Evolutionary conservation across 257 asterid genomes (phyloP), one percentile per base, ranked within the genome.

Genomic region (Solanum habrochaites): DNA sequence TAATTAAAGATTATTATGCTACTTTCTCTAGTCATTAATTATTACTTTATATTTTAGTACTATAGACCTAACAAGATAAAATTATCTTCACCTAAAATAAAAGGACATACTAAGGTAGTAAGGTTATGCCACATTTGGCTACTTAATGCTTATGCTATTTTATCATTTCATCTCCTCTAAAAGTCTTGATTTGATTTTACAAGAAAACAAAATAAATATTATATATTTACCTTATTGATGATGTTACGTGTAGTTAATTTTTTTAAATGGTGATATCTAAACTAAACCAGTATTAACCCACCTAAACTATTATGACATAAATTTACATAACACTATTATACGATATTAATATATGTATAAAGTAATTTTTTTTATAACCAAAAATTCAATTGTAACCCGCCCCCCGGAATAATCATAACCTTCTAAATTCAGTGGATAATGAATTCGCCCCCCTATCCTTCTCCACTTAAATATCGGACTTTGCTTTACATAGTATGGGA

Each of bases 301-400:
- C 39, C 23, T 29, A 7, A 69, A 29, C 11, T 69, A 69, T 29
- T 69, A 7, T 12, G 1, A 14, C 1, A 11, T 21, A 60, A 9
- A 23, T 14, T 60, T 60, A 60, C 29, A 9, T 23, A 2, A 60
- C 25, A 56, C 20, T 9, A 6, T 37, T 37, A 37, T 6, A 37
- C 7, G 39, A 37, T 6, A 37, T 6, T 37, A 37, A 37, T 37
- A 18, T 20, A 6, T 0, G 11, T 16, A 47, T 42, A 47, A 47
- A 40, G 43, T 39, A 39, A 39, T 39, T 39, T 39, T 37, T 39
- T 39, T 39, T 7, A 39, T 39, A 39, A 39, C 0, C 0, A 39
- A 39, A 0, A 39, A 39, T 7, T 1, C 0, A 0, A 1, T 7
- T 39, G 9, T 39, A 7, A 39, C 8, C 8, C 40, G 2, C 8